Evolutionary conservation across 495 filamentous ascomycete genomes (phyloP).

Genomic region (Podospora tetraspora): DNA sequence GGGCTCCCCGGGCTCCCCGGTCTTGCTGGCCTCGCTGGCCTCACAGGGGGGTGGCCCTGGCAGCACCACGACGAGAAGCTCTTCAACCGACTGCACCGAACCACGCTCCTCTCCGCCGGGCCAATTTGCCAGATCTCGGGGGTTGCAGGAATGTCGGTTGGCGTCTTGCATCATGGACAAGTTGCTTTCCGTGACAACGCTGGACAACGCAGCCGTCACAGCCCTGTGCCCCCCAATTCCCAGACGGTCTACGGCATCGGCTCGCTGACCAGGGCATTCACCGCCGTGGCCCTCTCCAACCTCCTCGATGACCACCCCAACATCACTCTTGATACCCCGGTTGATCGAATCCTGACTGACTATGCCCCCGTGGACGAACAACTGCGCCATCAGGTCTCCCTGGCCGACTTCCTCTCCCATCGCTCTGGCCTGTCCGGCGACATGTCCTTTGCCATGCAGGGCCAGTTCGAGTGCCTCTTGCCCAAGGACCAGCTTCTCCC

Average conservation of each 20-base stretch:
- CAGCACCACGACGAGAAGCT: not conserved
- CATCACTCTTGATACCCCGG: not conserved
- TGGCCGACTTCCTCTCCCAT: conserved; percentile 6
- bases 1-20: no score
- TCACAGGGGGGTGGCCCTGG: not conserved
- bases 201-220: not conserved
- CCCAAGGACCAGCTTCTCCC: conserved; percentile 1
- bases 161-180: not conserved
- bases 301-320: not conserved
- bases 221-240: not conserved
- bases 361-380: not conserved
- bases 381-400: not conserved
- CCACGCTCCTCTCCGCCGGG: not conserved
- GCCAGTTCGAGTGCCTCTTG: conserved; percentile 7
- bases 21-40: not conserved
- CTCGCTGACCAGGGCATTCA: conserved; percentile 9
- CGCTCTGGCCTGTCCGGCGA: conserved; percentile 5
- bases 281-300: not conserved
- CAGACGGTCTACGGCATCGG: conserved; percentile 7
- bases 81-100: not conserved
- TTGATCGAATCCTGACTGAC: not conserved
- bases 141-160: conserved; percentile 1
- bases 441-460: conserved; percentile 10
- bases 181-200: not conserved
- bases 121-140: conserved; percentile 2